phyloP scores from a whole-genome alignment of 345 rosid genomes.

The Eucalyptus caleyi region DNA sequence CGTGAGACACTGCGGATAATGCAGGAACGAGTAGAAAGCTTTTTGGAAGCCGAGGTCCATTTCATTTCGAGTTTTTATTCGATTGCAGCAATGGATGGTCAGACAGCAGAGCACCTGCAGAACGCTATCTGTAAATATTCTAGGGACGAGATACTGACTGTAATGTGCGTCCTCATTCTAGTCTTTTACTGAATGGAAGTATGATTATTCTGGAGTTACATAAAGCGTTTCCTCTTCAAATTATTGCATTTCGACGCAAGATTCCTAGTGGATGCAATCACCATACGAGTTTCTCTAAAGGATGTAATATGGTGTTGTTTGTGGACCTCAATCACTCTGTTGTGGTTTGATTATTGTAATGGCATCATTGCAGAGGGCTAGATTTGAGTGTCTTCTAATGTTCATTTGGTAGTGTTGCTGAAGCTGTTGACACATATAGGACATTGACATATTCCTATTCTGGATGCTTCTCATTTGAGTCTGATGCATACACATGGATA shows the following conservation, averaged over 20 bases:
- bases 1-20: conserved; percentile 69
- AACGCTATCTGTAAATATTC: conserved; percentile 57
- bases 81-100: conserved; percentile 96
- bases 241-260: background rate
- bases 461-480: background rate
- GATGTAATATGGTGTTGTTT: background rate
- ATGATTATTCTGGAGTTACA: background rate
- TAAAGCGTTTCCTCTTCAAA: background rate
- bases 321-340: background rate
- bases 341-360: background rate
- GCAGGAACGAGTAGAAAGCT: conserved; percentile 70
- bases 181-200: background rate
- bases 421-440: background rate
- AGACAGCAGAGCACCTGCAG: conserved; percentile 86
- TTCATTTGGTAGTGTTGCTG: background rate
- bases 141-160: conserved; percentile 50
- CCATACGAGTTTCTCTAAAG: background rate
- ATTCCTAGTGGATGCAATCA: background rate
- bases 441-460: background rate
- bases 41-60: conserved; percentile 66
- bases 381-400: background rate
- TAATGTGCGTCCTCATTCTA: conserved; percentile 49
- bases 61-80: conserved; percentile 93
- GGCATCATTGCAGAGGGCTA: background rate
- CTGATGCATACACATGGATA: background rate